These are phyloP conservation scores for Daldinia childiae DNA, from an alignment of 495 filamentous ascomycete genomes.

Conservation along the genomic window DNA sequence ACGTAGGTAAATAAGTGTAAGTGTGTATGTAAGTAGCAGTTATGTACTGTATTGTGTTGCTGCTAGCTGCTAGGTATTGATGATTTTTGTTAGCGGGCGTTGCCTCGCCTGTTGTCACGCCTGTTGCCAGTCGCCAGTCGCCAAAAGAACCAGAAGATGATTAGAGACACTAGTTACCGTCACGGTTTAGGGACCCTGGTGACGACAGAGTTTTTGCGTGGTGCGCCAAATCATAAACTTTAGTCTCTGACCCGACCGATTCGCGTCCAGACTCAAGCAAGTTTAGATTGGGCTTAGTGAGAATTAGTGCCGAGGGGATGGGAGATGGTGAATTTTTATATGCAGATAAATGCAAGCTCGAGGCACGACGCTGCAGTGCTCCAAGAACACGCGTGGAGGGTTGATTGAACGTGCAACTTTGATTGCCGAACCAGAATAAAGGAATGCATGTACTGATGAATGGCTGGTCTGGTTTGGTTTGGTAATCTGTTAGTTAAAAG, in stretches of 20 bases:
- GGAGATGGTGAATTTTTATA: constrained; percentile 45
- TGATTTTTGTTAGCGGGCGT: neutral
- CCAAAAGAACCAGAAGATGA: constrained; percentile 13
- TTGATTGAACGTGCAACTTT: constrained; percentile 41
- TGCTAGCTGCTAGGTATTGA: neutral
- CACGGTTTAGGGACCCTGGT: constrained; percentile 35
- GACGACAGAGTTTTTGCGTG: constrained; percentile 44
- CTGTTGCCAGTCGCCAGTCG: constrained; percentile 2
- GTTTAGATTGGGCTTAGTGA: constrained; percentile 46
- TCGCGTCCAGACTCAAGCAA: constrained; percentile 43
- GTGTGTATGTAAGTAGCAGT: neutral
- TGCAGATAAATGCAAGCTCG: constrained; percentile 42
- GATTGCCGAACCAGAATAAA: constrained; percentile 45
- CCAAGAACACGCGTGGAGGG: constrained; percentile 41
- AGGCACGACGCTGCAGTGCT: constrained; percentile 44
- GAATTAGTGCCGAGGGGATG: constrained; percentile 45
- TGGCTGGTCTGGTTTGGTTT: constrained; percentile 41
- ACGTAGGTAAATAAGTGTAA: neutral
- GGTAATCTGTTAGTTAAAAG: constrained; percentile 34
- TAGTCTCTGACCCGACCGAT: constrained; percentile 39
- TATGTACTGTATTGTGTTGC: neutral
- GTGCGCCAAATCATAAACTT: constrained; percentile 40
- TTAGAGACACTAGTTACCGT: constrained; percentile 36
- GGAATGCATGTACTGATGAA: constrained; percentile 43
- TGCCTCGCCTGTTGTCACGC: neutral